Evolutionary conservation across 1,139 yeast species (phyloP).

Genomic region (Protomyces arabidopsidicola): DNA sequence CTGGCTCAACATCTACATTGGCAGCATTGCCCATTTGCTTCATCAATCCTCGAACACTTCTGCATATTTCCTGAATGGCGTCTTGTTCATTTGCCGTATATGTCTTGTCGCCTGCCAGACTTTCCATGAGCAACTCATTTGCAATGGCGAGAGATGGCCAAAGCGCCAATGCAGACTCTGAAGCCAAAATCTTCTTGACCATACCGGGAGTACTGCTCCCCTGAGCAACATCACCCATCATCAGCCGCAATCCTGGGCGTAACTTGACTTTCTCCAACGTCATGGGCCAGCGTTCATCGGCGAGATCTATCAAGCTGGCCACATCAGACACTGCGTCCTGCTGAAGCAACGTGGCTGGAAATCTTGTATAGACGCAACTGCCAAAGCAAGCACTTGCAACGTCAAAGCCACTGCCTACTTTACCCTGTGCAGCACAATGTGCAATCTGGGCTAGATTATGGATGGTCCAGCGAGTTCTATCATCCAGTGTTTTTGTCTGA

Average conservation of each 20-base stretch:
- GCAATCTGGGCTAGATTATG: conserved; percentile 85
- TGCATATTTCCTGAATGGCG: background rate
- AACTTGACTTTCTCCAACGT: conserved; percentile 52
- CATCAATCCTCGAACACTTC: conserved; percentile 12
- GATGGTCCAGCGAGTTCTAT: conserved; percentile 39
- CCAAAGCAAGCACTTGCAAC: conserved; percentile 95
- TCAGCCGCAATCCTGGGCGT: conserved; percentile 61
- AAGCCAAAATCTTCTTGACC: conserved; percentile 66
- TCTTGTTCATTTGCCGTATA: background rate
- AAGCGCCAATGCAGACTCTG: conserved; percentile 57
- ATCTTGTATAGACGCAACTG: conserved; percentile 73
- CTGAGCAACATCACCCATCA: conserved; percentile 90
- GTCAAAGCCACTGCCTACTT: conserved; percentile 94
- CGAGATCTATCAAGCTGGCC: conserved; percentile 8
- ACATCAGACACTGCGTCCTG: conserved; percentile 24
- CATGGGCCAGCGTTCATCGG: conserved; percentile 52
- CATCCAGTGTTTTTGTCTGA: conserved; percentile 34
- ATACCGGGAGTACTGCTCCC: conserved; percentile 93
- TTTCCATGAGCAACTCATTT: conserved; percentile 50
- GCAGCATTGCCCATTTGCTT: conserved; percentile 52
- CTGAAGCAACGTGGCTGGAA: conserved; percentile 40
- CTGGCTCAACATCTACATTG: conserved; percentile 87
- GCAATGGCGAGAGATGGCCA: conserved; percentile 48
- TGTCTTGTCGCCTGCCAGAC: conserved; percentile 46
- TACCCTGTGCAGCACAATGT: conserved; percentile 90